Conservation (phyloP, 2,329 filamentous ascomycete species). For the Ophiostoma ulmi region DNA sequence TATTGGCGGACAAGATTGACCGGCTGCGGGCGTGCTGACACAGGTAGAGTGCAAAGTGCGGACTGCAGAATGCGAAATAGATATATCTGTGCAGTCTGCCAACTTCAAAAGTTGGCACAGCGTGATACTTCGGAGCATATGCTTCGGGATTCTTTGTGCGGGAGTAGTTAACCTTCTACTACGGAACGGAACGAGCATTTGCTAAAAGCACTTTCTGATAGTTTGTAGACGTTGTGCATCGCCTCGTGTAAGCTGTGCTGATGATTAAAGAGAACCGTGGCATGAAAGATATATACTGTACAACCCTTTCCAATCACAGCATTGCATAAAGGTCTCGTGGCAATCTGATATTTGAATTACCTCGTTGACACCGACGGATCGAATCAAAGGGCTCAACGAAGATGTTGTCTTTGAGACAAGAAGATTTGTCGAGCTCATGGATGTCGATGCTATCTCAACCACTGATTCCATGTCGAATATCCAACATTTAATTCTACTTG, state of each 20-base stretch:
- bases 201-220: neutral
- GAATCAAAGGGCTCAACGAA: neutral
- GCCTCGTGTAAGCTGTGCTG: constrained; percentile 8
- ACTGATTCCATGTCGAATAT: neutral
- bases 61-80: neutral
- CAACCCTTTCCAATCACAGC: neutral
- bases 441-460: too few relatives aligned
- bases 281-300: neutral
- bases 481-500: neutral
- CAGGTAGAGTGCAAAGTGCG: constrained; percentile 5
- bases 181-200: neutral
- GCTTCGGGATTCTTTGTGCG: neutral
- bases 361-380: neutral
- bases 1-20: neutral
- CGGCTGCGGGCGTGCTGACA: neutral
- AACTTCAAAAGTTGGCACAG: neutral
- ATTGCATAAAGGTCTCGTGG: neutral
- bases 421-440: too few relatives aligned
- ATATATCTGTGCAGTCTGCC: neutral
- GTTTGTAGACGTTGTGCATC: neutral
- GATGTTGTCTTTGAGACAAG: neutral
- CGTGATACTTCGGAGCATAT: constrained; percentile 12
- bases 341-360: neutral
- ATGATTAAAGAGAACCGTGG: neutral
- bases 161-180: neutral